Percentiles rank a stretch among this genome's conserved stretches.
Conservation (phyloP, 305 asterid species). For the Fraxinus angustifolia region DNA sequence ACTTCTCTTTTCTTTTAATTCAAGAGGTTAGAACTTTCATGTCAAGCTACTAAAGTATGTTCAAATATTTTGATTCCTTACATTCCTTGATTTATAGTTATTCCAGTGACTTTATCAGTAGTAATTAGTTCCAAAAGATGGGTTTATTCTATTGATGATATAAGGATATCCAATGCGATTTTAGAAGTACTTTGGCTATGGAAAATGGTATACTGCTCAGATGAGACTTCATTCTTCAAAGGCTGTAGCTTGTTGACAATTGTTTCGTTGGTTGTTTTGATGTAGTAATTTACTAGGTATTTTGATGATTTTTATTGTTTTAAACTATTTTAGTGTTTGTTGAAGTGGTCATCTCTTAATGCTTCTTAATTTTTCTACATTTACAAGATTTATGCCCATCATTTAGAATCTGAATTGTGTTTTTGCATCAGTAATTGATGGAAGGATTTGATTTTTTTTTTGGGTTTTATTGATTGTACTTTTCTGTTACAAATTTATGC, state of each 20-base stretch:
- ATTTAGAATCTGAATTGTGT: neutral
- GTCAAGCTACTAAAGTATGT: neutral
- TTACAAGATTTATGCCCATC: neutral
- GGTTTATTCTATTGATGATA: neutral
- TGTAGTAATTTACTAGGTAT: neutral
- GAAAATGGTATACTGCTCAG: neutral
- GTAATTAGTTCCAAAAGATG: neutral
- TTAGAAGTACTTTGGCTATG: neutral
- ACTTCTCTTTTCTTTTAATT: conserved; percentile 60
- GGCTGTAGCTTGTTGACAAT: neutral
- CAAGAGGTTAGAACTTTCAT: conserved; percentile 65
- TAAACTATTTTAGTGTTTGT: neutral
- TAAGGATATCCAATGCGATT: neutral
- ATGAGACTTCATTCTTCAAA: neutral
- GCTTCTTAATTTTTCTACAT: neutral
- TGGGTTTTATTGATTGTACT: neutral
- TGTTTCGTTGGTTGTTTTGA: neutral
- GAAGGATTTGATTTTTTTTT: neutral
- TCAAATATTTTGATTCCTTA: conserved; percentile 7
- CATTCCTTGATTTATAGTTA: neutral
- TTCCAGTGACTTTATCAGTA: neutral
- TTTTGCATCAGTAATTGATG: neutral
- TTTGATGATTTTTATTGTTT: neutral
- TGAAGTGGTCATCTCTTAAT: neutral
- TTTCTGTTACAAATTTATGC: neutral